A percentile compares a stretch with the other conserved stretches of the same genome.
phyloP scores from a whole-genome alignment of 805 yeast species.

The Diddensiella transvaalensis region DNA sequence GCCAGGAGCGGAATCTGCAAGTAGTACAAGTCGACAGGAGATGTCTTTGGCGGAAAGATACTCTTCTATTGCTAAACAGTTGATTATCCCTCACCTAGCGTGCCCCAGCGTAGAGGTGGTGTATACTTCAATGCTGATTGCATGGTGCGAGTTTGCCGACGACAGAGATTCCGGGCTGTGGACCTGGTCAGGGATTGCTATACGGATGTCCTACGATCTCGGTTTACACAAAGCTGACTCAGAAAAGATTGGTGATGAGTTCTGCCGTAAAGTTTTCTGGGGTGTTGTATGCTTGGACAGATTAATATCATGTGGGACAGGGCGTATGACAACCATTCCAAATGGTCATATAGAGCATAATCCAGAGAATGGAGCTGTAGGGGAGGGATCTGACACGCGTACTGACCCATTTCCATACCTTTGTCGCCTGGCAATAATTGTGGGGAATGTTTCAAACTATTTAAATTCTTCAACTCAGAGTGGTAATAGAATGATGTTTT shows the following conservation, averaged over 20 bases:
- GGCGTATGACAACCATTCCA: slow-evolving; percentile 24
- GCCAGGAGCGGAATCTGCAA: neutral
- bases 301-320: slow-evolving; percentile 29
- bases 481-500: neutral
- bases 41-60: slow-evolving; percentile 22
- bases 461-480: slow-evolving; percentile 15
- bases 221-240: slow-evolving; percentile 25
- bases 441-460: slow-evolving; percentile 28
- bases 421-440: slow-evolving; percentile 23
- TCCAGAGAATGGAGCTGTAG: slow-evolving; percentile 10
- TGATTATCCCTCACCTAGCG: slow-evolving; percentile 26
- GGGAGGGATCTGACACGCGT: slow-evolving; percentile 11
- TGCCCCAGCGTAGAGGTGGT: slow-evolving; percentile 28
- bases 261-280: slow-evolving; percentile 27
- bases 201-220: slow-evolving; percentile 29
- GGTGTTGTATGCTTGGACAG: slow-evolving; percentile 28
- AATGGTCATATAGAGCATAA: slow-evolving; percentile 24
- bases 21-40: too few species aligned
- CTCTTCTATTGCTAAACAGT: slow-evolving; percentile 26
- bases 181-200: slow-evolving; percentile 32
- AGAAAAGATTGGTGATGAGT: slow-evolving; percentile 16
- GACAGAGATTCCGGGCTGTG: slow-evolving; percentile 30
- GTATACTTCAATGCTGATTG: slow-evolving; percentile 25
- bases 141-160: slow-evolving; percentile 28
- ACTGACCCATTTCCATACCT: slow-evolving; percentile 29